A percentile compares a stretch with the other conserved stretches of the same genome.
Evolutionary conservation across 176 grass and related monocot species (phyloP).

Genomic region (Phoenix roebelenii): DNA sequence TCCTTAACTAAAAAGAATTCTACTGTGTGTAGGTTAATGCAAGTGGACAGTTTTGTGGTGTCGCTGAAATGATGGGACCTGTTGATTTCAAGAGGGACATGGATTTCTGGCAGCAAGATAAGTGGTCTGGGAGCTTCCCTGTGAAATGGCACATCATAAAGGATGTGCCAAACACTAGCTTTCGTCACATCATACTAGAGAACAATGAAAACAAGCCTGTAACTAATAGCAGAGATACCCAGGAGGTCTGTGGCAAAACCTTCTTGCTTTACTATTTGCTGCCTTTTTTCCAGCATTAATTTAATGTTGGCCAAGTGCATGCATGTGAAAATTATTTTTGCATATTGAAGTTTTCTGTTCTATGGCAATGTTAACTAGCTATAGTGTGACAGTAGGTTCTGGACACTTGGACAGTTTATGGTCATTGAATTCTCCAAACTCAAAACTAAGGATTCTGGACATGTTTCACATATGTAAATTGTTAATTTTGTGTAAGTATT

Average conservation of each 20-base stretch:
- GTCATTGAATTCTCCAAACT: too few relatives aligned
- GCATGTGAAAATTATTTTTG: too few relatives aligned
- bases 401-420: too few relatives aligned
- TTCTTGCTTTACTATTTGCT: not conserved
- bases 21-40: constrained; percentile 42
- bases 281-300: not conserved
- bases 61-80: constrained; percentile 84
- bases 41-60: constrained; percentile 89
- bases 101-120: constrained; percentile 97
- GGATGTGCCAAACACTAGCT: constrained; percentile 63
- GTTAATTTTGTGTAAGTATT: too few relatives aligned
- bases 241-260: constrained; percentile 45
- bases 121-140: constrained; percentile 84
- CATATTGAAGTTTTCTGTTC: too few relatives aligned
- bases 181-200: constrained; percentile 69
- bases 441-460: too few relatives aligned
- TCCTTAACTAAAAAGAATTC: too few relatives aligned
- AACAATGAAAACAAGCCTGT: constrained; percentile 96
- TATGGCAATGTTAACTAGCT: too few relatives aligned
- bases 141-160: constrained; percentile 96
- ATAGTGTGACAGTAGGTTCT: too few relatives aligned
- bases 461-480: too few relatives aligned
- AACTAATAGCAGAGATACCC: constrained; percentile 93
- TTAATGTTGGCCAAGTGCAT: not conserved
- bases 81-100: constrained; percentile 85